Conservation (phyloP, 108 stramenopile genomes). For the Pseudonitzschia pungens region DNA sequence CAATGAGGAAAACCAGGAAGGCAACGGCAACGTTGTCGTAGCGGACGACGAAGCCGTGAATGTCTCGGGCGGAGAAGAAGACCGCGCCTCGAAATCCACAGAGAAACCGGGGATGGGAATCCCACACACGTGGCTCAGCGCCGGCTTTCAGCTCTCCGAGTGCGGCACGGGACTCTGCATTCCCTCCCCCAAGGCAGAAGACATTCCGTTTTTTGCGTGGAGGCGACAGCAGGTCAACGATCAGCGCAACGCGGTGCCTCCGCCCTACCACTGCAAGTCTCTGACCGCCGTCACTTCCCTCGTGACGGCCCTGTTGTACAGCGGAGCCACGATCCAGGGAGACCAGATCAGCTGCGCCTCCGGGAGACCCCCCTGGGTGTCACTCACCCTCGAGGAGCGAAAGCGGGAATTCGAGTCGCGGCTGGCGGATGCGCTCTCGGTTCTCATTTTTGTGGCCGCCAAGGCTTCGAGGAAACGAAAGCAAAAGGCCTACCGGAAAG, state of each 20-base stretch:
- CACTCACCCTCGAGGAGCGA: conserved; percentile 51
- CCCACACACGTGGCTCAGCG: conserved; percentile 48
- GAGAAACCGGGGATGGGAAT: conserved; percentile 22
- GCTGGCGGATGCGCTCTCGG: conserved; percentile 64
- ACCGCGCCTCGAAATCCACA: neutral
- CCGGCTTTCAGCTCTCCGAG: conserved; percentile 40
- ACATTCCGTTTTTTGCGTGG: conserved; percentile 39
- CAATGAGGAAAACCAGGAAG: neutral
- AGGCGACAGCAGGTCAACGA: conserved; percentile 12
- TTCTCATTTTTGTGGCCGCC: conserved; percentile 69
- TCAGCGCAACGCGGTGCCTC: conserved; percentile 12
- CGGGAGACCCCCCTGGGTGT: conserved; percentile 46
- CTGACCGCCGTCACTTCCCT: conserved; percentile 62
- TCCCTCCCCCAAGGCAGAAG: conserved; percentile 38
- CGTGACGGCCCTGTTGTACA: conserved; percentile 69
- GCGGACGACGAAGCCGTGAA: conserved; percentile 38
- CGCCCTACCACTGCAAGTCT: conserved; percentile 73
- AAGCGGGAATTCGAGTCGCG: conserved; percentile 63
- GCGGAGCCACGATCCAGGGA: conserved; percentile 67
- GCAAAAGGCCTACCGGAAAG: conserved; percentile 22
- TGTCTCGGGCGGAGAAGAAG: conserved; percentile 24
- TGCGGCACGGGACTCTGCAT: conserved; percentile 34
- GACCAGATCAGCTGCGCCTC: conserved; percentile 40
- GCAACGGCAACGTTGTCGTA: neutral
- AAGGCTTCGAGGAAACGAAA: conserved; percentile 46